Evolutionary conservation across 2,329 filamentous ascomycete species (phyloP).

Genomic region (Aspergillus nomiae): DNA sequence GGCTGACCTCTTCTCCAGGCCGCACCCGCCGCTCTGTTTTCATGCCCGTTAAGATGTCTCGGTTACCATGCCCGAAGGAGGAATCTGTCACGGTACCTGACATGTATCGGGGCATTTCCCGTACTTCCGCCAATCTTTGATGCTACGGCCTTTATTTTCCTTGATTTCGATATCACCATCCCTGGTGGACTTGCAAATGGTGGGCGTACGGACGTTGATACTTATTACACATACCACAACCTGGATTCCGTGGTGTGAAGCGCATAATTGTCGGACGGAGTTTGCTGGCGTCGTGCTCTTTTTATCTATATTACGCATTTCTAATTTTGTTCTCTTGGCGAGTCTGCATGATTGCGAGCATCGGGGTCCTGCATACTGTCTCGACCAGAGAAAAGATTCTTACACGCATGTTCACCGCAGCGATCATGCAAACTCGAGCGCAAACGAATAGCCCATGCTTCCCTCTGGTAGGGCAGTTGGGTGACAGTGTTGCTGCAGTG

Average conservation of each 20-base stretch:
- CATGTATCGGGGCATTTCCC: not conserved
- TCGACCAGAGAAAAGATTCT: not conserved
- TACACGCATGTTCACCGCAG: not conserved
- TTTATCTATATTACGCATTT: not conserved
- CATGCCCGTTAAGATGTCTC: slow-evolving; percentile 36
- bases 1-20: slow-evolving; percentile 25
- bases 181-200: not conserved
- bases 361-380: not conserved
- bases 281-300: not conserved
- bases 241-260: not conserved
- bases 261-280: not conserved
- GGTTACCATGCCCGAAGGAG: slow-evolving; percentile 3
- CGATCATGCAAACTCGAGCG: not conserved
- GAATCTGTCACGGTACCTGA: not conserved
- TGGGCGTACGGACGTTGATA: slow-evolving; percentile 6
- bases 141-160: slow-evolving; percentile 1
- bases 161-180: not conserved
- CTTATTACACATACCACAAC: not conserved
- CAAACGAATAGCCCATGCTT: not conserved
- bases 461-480: not conserved
- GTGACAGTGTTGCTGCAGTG: not conserved
- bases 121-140: not conserved
- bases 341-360: not conserved
- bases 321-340: not conserved
- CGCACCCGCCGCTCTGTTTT: slow-evolving; percentile 45